Evolutionary conservation across 2,329 filamentous ascomycete species (phyloP).

Genomic region (Cercospora brassicicola): DNA sequence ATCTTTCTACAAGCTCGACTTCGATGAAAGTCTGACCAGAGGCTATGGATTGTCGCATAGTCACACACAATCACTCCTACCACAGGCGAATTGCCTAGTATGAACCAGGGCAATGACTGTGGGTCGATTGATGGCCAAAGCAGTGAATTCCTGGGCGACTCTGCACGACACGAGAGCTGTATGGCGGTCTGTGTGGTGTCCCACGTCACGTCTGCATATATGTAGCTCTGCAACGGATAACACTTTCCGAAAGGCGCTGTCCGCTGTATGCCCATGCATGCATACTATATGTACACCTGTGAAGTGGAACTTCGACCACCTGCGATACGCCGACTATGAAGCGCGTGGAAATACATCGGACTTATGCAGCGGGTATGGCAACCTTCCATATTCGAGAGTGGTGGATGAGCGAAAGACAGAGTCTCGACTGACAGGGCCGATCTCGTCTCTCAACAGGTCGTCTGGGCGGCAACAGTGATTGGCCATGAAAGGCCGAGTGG

Average conservation of each 20-base stretch:
- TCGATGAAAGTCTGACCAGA: not conserved
- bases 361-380: not conserved
- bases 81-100: not conserved
- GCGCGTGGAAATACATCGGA: not conserved
- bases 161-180: not conserved
- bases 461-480: not conserved
- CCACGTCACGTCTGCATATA: not conserved
- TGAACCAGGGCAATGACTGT: no score
- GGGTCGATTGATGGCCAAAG: not conserved
- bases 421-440: not conserved
- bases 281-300: not conserved
- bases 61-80: not conserved
- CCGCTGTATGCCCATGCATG: not conserved
- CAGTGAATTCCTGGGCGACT: not conserved
- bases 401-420: not conserved
- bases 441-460: not conserved
- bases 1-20: no score
- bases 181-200: not conserved
- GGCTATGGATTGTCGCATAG: not conserved
- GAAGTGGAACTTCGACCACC: not conserved
- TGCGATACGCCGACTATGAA: not conserved
- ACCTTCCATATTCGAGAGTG: not conserved
- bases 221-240: not conserved
- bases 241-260: not conserved
- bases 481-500: constrained; percentile 12